Conservation (phyloP, 2,329 filamentous ascomycete genomes). For the Pestalotiopsis fici region DNA sequence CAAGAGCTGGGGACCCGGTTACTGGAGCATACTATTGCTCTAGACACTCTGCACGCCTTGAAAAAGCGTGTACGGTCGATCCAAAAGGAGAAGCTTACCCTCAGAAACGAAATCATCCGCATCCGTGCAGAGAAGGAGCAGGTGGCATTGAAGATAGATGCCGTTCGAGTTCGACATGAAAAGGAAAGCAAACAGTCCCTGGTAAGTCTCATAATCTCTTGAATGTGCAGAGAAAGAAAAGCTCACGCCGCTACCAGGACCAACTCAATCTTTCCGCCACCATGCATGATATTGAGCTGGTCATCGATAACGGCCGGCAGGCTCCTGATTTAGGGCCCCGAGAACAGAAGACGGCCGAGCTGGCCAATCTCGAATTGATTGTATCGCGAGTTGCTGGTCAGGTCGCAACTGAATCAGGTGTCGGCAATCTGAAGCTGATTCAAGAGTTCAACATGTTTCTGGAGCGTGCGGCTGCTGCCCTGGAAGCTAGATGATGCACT, state of each 20-base stretch:
- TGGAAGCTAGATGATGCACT: slow-evolving; percentile 43
- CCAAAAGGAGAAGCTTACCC: slow-evolving; percentile 55
- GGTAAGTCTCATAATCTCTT: slow-evolving; percentile 36
- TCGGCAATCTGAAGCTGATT: slow-evolving; percentile 57
- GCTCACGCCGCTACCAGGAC: slow-evolving; percentile 28
- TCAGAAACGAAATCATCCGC: slow-evolving; percentile 62
- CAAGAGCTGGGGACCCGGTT: slow-evolving; percentile 57
- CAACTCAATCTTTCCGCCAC: slow-evolving; percentile 56
- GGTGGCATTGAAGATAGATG: slow-evolving; percentile 63
- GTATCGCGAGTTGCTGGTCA: slow-evolving; percentile 57
- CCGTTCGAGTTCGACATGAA: slow-evolving; percentile 61
- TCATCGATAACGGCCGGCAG: slow-evolving; percentile 50
- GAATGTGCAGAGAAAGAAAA: background rate
- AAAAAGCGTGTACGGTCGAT: slow-evolving; percentile 58
- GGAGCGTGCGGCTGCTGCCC: slow-evolving; percentile 57
- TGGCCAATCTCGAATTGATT: slow-evolving; percentile 58
- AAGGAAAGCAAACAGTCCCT: slow-evolving; percentile 51
- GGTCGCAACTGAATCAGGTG: slow-evolving; percentile 47
- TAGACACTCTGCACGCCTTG: slow-evolving; percentile 60
- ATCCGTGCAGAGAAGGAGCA: slow-evolving; percentile 62
- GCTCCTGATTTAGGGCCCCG: slow-evolving; percentile 46
- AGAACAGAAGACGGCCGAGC: slow-evolving; percentile 49
- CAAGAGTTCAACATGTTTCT: slow-evolving; percentile 65
- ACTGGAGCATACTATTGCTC: slow-evolving; percentile 60
- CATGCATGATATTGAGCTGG: slow-evolving; percentile 65